A percentile compares a stretch with the other conserved stretches of the same genome.
phyloP scores from a whole-genome alignment of 768 basidiomycete genomes.

The Auricularia sp. region DNA sequence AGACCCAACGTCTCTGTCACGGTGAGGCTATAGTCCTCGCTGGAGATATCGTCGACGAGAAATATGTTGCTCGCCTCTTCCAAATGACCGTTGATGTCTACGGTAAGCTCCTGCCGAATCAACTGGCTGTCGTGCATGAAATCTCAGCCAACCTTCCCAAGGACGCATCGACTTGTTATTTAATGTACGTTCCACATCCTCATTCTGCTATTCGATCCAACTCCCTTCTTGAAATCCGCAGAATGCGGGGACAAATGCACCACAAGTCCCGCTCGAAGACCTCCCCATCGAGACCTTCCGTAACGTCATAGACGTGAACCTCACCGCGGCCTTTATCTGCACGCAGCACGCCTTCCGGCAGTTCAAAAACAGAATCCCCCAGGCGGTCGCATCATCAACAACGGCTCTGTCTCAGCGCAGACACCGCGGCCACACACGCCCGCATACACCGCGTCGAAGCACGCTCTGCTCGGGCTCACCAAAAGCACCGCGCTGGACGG shows the following conservation, averaged over 20 bases:
- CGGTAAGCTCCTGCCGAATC: conserved; percentile 28
- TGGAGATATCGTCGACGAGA: conserved; percentile 60
- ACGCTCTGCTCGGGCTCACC: conserved; percentile 68
- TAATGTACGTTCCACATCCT: not conserved
- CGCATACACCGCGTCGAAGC: conserved; percentile 72
- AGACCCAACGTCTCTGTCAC: conserved; percentile 41
- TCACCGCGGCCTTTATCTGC: conserved; percentile 65
- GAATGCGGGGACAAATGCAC: not conserved
- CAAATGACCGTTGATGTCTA: conserved; percentile 40
- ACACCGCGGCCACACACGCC: conserved; percentile 52
- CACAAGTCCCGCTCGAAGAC: conserved; percentile 42
- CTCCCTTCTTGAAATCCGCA: not conserved
- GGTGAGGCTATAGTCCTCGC: conserved; percentile 33
- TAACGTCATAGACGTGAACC: conserved; percentile 59
- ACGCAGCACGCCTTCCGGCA: conserved; percentile 62
- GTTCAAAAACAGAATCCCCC: conserved; percentile 66
- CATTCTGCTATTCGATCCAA: not conserved
- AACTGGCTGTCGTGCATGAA: not conserved
- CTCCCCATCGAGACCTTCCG: conserved; percentile 52
- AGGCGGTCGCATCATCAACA: conserved; percentile 78
- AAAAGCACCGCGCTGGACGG: conserved; percentile 73
- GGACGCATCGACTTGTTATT: not conserved
- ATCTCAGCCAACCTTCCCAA: not conserved
- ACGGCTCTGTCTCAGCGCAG: conserved; percentile 69
- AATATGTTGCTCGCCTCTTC: conserved; percentile 54